A percentile compares a stretch with the other conserved stretches of the same genome.
These are phyloP conservation scores for Takashimella koratensis DNA, from an alignment of 1,284 basidiomycete species.

Conservation along the genomic window DNA sequence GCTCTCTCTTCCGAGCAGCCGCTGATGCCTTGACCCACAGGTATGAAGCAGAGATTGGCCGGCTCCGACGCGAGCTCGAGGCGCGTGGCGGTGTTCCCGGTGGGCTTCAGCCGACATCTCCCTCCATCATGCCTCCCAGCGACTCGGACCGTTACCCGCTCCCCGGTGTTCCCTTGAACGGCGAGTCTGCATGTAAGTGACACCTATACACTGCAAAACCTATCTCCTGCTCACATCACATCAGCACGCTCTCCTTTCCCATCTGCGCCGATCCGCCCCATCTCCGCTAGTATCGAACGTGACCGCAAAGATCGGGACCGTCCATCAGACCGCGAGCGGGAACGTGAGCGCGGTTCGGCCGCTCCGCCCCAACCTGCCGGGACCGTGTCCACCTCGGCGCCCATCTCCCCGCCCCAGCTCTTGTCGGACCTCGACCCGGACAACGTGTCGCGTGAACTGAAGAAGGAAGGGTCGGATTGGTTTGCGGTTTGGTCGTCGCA, in stretches of 20 bases:
- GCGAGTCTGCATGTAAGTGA: slow-evolving; percentile 6
- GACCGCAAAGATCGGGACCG: slow-evolving; percentile 37
- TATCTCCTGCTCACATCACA: not conserved
- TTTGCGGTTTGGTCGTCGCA: slow-evolving; percentile 90
- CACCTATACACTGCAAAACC: not conserved
- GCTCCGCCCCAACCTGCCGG: not conserved
- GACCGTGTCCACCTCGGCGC: slow-evolving; percentile 1
- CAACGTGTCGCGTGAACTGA: slow-evolving; percentile 54
- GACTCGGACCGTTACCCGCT: slow-evolving; percentile 6
- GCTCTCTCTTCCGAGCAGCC: too few species aligned
- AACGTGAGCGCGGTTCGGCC: slow-evolving; percentile 10
- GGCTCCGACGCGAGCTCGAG: slow-evolving; percentile 64
- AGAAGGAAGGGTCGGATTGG: slow-evolving; percentile 89
- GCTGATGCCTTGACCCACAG: slow-evolving; percentile 33
- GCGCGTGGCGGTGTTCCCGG: slow-evolving; percentile 45
- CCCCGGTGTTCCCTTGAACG: slow-evolving; percentile 32
- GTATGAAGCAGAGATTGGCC: slow-evolving; percentile 68
- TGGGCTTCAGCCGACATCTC: slow-evolving; percentile 10
- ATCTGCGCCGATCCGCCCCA: slow-evolving; percentile 23
- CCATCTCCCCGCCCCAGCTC: slow-evolving; percentile 42
- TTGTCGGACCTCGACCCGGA: slow-evolving; percentile 53
- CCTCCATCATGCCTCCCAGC: slow-evolving; percentile 2
- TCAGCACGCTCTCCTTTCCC: slow-evolving; percentile 16
- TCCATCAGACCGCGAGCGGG: slow-evolving; percentile 32
- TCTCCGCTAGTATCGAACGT: slow-evolving; percentile 30